These are phyloP conservation scores for Chamaenerion angustifolium DNA, from an alignment of 345 rosid genomes.

Conservation along the genomic window DNA sequence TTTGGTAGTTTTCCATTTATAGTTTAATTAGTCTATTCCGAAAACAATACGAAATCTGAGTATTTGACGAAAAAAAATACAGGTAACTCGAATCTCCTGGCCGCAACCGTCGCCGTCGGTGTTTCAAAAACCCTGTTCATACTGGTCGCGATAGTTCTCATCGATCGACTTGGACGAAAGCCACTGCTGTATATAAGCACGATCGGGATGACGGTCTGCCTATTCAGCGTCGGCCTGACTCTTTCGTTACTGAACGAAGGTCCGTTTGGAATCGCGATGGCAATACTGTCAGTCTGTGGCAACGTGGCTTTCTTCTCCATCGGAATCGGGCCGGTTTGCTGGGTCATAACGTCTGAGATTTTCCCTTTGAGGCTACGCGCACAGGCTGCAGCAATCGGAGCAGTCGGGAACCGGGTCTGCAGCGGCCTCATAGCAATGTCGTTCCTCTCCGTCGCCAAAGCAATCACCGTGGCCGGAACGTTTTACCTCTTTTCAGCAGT, in stretches of 20 bases:
- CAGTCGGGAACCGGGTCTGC: slow-evolving; percentile 61
- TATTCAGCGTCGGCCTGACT: slow-evolving; percentile 40
- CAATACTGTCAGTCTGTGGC: slow-evolving; percentile 51
- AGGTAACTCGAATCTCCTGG: slow-evolving; percentile 46
- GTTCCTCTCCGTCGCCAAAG: slow-evolving; percentile 47
- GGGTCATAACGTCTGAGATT: slow-evolving; percentile 78
- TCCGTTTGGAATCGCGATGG: slow-evolving; percentile 24
- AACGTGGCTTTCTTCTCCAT: slow-evolving; percentile 75
- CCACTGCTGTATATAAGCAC: slow-evolving; percentile 75
- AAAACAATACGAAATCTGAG: no score
- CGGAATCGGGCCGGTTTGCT: slow-evolving; percentile 70
- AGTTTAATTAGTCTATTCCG: no score
- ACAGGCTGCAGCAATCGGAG: slow-evolving; percentile 70
- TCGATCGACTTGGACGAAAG: slow-evolving; percentile 61
- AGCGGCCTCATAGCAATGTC: slow-evolving; percentile 78
- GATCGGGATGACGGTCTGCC: slow-evolving; percentile 65
- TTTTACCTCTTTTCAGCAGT: slow-evolving; percentile 43
- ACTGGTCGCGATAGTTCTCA: slow-evolving; percentile 48
- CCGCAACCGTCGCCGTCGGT: slow-evolving; percentile 70
- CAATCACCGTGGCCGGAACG: slow-evolving; percentile 53
- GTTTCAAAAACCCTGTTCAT: slow-evolving; percentile 50
- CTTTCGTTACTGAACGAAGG: slow-evolving; percentile 43
- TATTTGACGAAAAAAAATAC: no score
- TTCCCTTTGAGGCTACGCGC: slow-evolving; percentile 67
- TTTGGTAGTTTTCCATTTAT: no score